phyloP scores from a whole-genome alignment of 2,329 filamentous ascomycete genomes.

The Botrytis byssoidea region DNA sequence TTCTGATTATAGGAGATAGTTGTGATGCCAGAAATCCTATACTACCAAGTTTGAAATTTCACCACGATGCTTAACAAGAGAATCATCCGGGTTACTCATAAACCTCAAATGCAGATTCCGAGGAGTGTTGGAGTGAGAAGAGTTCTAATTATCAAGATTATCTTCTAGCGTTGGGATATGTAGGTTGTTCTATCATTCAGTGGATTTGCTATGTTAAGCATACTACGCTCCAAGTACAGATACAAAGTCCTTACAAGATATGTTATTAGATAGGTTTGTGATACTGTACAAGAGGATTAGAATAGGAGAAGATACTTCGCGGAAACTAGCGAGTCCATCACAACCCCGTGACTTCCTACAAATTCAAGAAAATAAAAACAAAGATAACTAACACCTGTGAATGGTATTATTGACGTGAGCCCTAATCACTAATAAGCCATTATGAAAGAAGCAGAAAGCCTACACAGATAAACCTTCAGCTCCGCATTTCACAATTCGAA shows the following conservation, averaged over 20 bases:
- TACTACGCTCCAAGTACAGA: not conserved
- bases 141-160: not conserved
- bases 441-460: not conserved
- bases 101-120: not conserved
- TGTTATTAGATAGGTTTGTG: not conserved
- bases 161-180: not conserved
- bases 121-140: not conserved
- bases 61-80: not conserved
- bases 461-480: not conserved
- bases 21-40: not conserved
- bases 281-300: no score
- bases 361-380: not conserved
- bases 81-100: not conserved
- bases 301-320: not conserved
- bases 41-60: accelerated
- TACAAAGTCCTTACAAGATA: not conserved
- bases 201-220: not conserved
- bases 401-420: no score
- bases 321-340: no score
- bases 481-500: no score
- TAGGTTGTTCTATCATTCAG: not conserved
- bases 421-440: not conserved
- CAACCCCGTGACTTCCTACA: not conserved
- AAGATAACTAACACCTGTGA: no score
- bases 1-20: not conserved